These are phyloP conservation scores for Bassia scoparia DNA, from an alignment of 148 eudicot genomes.

Conservation along the genomic window DNA sequence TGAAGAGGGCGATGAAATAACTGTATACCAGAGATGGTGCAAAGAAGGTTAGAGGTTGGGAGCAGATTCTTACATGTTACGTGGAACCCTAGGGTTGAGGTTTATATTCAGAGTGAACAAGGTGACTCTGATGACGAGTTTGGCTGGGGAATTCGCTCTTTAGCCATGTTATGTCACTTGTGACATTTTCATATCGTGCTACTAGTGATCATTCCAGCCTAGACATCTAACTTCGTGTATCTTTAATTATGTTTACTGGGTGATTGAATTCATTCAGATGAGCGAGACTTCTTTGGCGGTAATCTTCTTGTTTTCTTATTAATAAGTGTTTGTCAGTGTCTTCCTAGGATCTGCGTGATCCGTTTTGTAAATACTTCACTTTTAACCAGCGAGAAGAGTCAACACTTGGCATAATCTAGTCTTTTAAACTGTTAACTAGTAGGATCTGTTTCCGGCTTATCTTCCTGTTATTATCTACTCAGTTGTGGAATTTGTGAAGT, in stretches of 20 bases:
- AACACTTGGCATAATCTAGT: not conserved
- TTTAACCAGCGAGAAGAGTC: not conserved
- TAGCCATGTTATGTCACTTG: slow-evolving; percentile 15
- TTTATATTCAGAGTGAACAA: slow-evolving; percentile 33
- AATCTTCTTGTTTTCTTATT: not conserved
- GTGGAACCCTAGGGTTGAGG: slow-evolving; percentile 42
- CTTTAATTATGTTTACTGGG: not conserved
- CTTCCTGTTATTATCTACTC: not conserved
- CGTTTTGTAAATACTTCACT: slow-evolving; percentile 18
- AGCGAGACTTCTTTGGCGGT: slow-evolving; percentile 13
- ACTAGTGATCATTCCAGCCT: not conserved
- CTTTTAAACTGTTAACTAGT: not conserved
- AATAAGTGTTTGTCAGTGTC: slow-evolving; percentile 1
- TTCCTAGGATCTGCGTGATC: not conserved
- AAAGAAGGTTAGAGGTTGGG: slow-evolving; percentile 44
- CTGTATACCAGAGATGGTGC: slow-evolving; percentile 31
- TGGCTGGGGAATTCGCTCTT: slow-evolving; percentile 26
- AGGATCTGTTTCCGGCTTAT: not conserved
- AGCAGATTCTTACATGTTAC: slow-evolving; percentile 45
- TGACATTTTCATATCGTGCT: not conserved
- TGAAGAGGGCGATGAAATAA: slow-evolving; percentile 14
- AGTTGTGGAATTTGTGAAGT: too few species aligned
- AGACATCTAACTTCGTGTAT: not conserved
- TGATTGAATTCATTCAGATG: not conserved
- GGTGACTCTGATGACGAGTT: slow-evolving; percentile 39